Conservation (phyloP, 2,329 filamentous ascomycete genomes). For the Cucurbitaria berberidis region DNA sequence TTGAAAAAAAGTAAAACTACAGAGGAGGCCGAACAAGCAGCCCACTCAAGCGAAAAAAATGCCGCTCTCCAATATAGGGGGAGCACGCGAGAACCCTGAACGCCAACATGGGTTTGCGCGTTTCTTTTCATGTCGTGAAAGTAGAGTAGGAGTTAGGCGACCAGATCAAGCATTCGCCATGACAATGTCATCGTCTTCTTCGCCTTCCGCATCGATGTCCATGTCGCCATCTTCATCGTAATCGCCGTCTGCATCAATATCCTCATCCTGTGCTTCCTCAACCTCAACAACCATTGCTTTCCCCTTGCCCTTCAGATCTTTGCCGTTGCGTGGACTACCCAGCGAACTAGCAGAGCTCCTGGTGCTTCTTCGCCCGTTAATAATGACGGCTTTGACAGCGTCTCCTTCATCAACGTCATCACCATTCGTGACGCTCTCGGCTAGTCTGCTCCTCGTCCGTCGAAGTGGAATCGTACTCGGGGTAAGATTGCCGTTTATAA, state of each 20-base stretch:
- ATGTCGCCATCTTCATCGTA: slow-evolving; percentile 35
- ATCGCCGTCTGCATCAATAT: slow-evolving; percentile 37
- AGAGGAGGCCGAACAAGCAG: background rate
- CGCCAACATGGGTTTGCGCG: background rate
- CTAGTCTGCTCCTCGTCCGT: slow-evolving; percentile 54
- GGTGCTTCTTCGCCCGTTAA: slow-evolving; percentile 38
- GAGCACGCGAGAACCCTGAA: background rate
- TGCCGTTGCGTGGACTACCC: slow-evolving; percentile 31
- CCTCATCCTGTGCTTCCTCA: slow-evolving; percentile 39
- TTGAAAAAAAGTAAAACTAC: slow-evolving; percentile 10
- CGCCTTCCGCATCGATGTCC: slow-evolving; percentile 34
- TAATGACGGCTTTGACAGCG: slow-evolving; percentile 32
- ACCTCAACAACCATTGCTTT: slow-evolving; percentile 35
- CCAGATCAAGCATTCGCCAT: slow-evolving; percentile 30
- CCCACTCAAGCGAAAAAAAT: background rate
- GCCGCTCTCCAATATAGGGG: background rate
- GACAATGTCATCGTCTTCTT: slow-evolving; percentile 39
- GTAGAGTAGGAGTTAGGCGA: background rate
- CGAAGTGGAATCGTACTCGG: slow-evolving; percentile 38
- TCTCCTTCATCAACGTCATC: slow-evolving; percentile 41
- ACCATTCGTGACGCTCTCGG: slow-evolving; percentile 48
- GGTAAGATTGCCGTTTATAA: slow-evolving; percentile 40
- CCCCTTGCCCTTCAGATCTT: slow-evolving; percentile 36
- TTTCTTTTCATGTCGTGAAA: background rate
- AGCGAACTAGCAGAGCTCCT: slow-evolving; percentile 40